phyloP scores from a whole-genome alignment of 495 filamentous ascomycete species.

The Thermothielavioides terrestris region DNA sequence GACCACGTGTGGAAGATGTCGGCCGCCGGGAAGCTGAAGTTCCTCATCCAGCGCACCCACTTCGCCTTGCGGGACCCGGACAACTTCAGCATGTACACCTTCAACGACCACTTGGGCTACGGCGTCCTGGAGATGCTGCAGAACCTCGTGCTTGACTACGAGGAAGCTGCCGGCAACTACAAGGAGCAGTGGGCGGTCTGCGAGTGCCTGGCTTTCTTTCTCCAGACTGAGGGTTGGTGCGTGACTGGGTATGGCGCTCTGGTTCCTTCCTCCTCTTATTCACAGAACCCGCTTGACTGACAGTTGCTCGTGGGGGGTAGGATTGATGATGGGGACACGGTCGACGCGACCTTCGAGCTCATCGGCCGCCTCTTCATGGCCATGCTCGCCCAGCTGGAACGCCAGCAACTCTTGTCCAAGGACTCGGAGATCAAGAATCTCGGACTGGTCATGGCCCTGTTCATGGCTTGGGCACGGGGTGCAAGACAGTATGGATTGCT shows the following conservation, averaged over 20 bases:
- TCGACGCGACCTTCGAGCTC: constrained; percentile 13
- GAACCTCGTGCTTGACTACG: constrained; percentile 33
- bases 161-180: constrained; percentile 22
- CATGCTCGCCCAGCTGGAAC: constrained; percentile 30
- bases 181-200: constrained; percentile 32
- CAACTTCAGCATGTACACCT: constrained; percentile 31
- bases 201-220: constrained; percentile 21
- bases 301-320: constrained; percentile 3
- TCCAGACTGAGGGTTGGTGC: not conserved
- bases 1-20: constrained; percentile 35
- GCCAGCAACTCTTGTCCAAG: constrained; percentile 15
- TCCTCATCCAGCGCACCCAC: constrained; percentile 13
- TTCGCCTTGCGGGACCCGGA: constrained; percentile 24
- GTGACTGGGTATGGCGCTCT: constrained; percentile 8
- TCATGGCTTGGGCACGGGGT: constrained; percentile 11
- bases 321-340: constrained; percentile 22
- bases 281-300: not conserved
- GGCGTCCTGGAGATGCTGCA: constrained; percentile 29
- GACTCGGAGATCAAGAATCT: constrained; percentile 25
- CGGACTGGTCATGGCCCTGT: constrained; percentile 30
- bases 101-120: constrained; percentile 29
- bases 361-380: constrained; percentile 30
- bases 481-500: constrained; percentile 5
- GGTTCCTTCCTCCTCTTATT: too few species aligned
- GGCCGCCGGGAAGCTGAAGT: constrained; percentile 26